These are phyloP conservation scores for Annulohypoxylon moriforme DNA, from an alignment of 495 filamentous ascomycete species.

Conservation along the genomic window DNA sequence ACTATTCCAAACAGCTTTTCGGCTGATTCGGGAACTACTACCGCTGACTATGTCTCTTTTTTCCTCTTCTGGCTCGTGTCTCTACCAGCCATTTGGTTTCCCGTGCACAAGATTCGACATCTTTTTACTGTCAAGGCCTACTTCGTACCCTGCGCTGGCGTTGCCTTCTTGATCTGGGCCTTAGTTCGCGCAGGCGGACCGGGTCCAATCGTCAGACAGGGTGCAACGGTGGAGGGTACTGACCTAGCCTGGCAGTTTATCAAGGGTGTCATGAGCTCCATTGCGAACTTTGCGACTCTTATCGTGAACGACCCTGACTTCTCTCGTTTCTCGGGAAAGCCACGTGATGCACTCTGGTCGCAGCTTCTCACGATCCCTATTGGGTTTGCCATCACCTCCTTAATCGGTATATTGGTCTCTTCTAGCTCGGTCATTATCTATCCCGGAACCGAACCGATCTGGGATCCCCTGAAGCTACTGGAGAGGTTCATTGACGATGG, in stretches of 20 bases:
- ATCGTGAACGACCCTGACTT: constrained; percentile 92
- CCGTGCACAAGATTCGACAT: constrained; percentile 80
- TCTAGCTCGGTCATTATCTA: constrained; percentile 86
- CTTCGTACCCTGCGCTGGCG: constrained; percentile 83
- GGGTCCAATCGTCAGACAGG: constrained; percentile 85
- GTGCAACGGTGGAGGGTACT: constrained; percentile 70
- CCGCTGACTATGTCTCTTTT: constrained; percentile 80
- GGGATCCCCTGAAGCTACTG: constrained; percentile 86
- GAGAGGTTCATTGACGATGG: constrained; percentile 78
- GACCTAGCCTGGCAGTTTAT: constrained; percentile 84
- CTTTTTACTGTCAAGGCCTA: constrained; percentile 92
- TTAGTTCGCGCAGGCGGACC: constrained; percentile 84
- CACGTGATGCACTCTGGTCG: constrained; percentile 86
- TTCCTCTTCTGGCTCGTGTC: constrained; percentile 86
- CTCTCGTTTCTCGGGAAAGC: constrained; percentile 83
- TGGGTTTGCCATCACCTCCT: constrained; percentile 88
- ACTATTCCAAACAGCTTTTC: constrained; percentile 76
- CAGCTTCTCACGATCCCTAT: constrained; percentile 88
- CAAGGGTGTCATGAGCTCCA: constrained; percentile 84
- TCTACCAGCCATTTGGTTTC: constrained; percentile 88
- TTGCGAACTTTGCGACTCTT: constrained; percentile 93
- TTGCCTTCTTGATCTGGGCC: constrained; percentile 93
- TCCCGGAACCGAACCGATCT: constrained; percentile 73
- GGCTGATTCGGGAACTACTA: constrained; percentile 74
- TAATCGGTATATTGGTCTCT: constrained; percentile 93